These are phyloP conservation scores for Alternaria triticimaculans DNA, from an alignment of 2,329 filamentous ascomycete genomes.

Conservation along the genomic window DNA sequence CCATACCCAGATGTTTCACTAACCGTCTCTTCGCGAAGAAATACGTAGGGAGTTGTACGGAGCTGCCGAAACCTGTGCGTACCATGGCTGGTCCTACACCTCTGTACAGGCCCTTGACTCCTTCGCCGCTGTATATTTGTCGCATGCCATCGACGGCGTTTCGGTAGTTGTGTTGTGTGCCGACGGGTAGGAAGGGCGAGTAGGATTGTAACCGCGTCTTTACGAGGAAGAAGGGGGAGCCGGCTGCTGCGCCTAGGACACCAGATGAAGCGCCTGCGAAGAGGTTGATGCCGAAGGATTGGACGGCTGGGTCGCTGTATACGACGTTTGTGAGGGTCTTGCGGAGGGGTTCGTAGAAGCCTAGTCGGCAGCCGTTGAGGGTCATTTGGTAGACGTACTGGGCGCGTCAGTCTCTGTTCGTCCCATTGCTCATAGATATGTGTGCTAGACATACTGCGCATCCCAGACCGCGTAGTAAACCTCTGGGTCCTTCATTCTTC, in stretches of 20 bases:
- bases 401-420: constrained; percentile 13
- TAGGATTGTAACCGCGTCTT: constrained; percentile 96
- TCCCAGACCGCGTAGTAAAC: constrained; percentile 86
- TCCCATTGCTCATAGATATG: neutral
- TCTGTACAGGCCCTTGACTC: constrained; percentile 81
- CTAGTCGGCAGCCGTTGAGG: constrained; percentile 93
- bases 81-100: constrained; percentile 95
- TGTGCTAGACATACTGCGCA: constrained; percentile 66
- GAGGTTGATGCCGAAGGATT: constrained; percentile 91
- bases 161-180: constrained; percentile 93
- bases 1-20: constrained; percentile 81
- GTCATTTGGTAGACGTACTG: constrained; percentile 94
- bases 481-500: constrained; percentile 84
- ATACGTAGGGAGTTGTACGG: constrained; percentile 95
- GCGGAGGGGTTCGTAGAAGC: constrained; percentile 97
- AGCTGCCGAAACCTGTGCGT: constrained; percentile 92
- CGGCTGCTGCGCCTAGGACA: constrained; percentile 88
- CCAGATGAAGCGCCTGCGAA: constrained; percentile 89
- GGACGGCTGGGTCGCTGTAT: constrained; percentile 74
- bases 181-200: constrained; percentile 90
- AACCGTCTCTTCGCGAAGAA: constrained; percentile 94
- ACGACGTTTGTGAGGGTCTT: constrained; percentile 71
- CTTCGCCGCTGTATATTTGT: constrained; percentile 80
- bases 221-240: constrained; percentile 95
- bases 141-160: constrained; percentile 83